A percentile compares a stretch with the other conserved stretches of the same genome.
phyloP scores from a whole-genome alignment of 2,329 filamentous ascomycete genomes.

The Neurospora crassa region DNA sequence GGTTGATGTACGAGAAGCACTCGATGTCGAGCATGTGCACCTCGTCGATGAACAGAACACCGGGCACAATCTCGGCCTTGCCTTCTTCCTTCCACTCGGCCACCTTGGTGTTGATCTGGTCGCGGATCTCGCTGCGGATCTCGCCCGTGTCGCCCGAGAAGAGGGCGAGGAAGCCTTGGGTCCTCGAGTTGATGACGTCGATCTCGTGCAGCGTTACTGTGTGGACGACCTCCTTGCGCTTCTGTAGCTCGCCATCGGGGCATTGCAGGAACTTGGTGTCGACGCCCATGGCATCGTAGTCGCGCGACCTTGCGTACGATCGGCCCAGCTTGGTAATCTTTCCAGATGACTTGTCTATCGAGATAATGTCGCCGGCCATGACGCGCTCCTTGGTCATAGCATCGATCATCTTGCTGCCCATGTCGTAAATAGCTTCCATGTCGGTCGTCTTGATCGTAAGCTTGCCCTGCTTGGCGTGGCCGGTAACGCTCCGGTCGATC shows the following conservation, averaged over 20 bases:
- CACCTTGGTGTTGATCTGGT: constrained; percentile 99
- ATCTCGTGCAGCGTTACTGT: constrained; percentile 97
- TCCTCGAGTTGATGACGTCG: constrained; percentile 97
- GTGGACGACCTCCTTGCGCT: constrained; percentile 93
- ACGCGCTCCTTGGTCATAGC: constrained; percentile 99
- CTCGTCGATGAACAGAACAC: constrained; percentile 96
- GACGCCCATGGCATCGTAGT: constrained; percentile 98
- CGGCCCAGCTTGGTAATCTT: constrained; percentile 96
- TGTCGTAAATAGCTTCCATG: constrained; percentile 99
- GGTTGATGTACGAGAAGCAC: constrained; percentile 98
- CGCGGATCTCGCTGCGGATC: constrained; percentile 91
- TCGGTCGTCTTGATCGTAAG: constrained; percentile 99
- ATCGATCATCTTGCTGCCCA: constrained; percentile 99
- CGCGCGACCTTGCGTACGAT: constrained; percentile 86
- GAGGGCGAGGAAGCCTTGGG: constrained; percentile 94
- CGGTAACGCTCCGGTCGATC: constrained; percentile 93
- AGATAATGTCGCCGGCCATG: constrained; percentile 97
- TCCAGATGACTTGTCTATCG: constrained; percentile 95
- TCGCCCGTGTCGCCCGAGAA: constrained; percentile 98
- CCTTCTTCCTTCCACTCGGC: constrained; percentile 99
- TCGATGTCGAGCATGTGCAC: constrained; percentile 99
- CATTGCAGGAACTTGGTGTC: constrained; percentile 98
- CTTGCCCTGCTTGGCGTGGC: constrained; percentile 95
- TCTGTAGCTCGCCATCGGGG: constrained; percentile 93
- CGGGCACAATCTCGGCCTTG: constrained; percentile 95